phyloP scores from a whole-genome alignment of 345 rosid species.

The Eucalyptus melliodora region DNA sequence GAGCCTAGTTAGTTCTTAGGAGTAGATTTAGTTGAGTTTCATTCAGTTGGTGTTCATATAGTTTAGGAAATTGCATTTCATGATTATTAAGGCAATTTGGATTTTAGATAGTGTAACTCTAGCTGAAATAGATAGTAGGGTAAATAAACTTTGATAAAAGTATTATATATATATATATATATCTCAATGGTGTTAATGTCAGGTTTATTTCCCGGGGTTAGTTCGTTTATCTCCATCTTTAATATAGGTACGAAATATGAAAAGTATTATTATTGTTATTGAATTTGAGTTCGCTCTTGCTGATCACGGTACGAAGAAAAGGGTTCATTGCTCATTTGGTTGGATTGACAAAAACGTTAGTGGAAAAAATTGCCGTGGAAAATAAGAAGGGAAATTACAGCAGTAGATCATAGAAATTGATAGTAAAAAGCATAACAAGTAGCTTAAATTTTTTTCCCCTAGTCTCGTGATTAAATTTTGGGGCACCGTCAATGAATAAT shows the following conservation, averaged over 20 bases:
- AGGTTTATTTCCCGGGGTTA: background rate
- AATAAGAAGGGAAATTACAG: background rate
- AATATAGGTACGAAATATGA: too few relatives aligned
- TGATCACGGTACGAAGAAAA: background rate
- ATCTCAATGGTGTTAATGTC: background rate
- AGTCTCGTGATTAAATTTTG: background rate
- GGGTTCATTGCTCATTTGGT: background rate
- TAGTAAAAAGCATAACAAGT: background rate
- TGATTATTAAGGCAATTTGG: background rate
- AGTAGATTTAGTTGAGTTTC: background rate
- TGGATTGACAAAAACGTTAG: background rate
- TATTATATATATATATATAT: too few relatives aligned
- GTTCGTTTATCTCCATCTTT: background rate
- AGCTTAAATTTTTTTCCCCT: background rate
- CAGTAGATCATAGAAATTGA: background rate
- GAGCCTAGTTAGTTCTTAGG: background rate
- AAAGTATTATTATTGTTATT: too few relatives aligned
- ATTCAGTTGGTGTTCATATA: background rate
- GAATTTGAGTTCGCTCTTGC: background rate
- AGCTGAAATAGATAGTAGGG: accelerated
- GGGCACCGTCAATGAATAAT: accelerated
- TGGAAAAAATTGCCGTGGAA: background rate
- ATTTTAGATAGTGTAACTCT: background rate
- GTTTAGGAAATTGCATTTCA: background rate
- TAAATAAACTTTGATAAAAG: background rate